These are phyloP conservation scores for Phytopythium delawarense DNA, from an alignment of 352 stramenopile genomes.

Conservation along the genomic window DNA sequence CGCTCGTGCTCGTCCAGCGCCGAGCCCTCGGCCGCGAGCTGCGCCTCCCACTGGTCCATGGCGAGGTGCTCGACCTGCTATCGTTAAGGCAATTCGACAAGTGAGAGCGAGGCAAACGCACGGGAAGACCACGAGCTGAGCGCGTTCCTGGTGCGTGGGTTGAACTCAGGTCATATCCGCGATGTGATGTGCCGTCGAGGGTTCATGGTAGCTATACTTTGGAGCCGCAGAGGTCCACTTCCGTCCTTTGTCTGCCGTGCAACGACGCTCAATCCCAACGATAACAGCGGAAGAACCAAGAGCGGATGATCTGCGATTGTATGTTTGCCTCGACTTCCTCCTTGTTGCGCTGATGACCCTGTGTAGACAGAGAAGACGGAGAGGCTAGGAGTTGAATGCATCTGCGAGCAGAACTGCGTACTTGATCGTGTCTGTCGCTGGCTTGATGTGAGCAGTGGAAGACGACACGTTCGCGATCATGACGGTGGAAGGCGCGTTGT, in stretches of 20 bases:
- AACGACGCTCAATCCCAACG: no score
- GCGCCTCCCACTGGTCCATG: slow-evolving; percentile 13
- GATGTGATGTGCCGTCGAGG: neutral
- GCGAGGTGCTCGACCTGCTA: neutral
- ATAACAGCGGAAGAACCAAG: no score
- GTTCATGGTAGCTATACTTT: neutral
- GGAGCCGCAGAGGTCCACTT: no score
- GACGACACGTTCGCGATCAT: slow-evolving; percentile 51
- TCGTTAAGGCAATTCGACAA: no score
- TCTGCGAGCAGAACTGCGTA: slow-evolving; percentile 37
- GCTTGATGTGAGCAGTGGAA: slow-evolving; percentile 13
- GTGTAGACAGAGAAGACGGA: no score
- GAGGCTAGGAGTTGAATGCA: slow-evolving; percentile 21
- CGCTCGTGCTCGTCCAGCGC: slow-evolving; percentile 12
- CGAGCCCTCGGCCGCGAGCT: slow-evolving; percentile 19
- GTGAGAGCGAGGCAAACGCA: no score
- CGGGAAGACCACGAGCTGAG: no score
- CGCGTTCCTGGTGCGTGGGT: neutral
- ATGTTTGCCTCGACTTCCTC: no score
- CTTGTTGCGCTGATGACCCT: no score
- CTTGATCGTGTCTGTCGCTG: slow-evolving; percentile 34
- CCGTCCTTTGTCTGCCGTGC: no score
- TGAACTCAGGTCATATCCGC: neutral
- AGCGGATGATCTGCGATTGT: no score
- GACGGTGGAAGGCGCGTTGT: slow-evolving; percentile 20